Evolutionary conservation across 495 filamentous ascomycete species (phyloP).

Genomic region (Amorphotheca resinae): DNA sequence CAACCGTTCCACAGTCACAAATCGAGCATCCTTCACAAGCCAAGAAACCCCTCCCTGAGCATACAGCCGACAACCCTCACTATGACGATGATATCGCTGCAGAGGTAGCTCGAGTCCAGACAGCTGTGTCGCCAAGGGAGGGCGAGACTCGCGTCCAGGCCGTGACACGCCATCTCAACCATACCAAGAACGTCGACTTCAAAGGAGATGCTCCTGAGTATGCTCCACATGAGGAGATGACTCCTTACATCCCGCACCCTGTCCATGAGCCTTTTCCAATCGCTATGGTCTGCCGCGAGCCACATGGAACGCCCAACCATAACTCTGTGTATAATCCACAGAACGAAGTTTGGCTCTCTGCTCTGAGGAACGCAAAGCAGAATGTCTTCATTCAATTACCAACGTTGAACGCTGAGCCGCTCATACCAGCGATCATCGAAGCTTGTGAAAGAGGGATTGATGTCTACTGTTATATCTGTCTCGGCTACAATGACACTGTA

Average conservation of each 20-base stretch:
- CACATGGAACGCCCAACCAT: slow-evolving; percentile 51
- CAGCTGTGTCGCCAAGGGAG: slow-evolving; percentile 31
- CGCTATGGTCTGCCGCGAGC: slow-evolving; percentile 54
- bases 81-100: slow-evolving; percentile 47
- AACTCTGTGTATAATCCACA: slow-evolving; percentile 50
- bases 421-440: slow-evolving; percentile 46
- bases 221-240: slow-evolving; percentile 40
- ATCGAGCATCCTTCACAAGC: slow-evolving; percentile 19
- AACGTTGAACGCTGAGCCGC: slow-evolving; percentile 58
- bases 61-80: slow-evolving; percentile 43
- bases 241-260: slow-evolving; percentile 46
- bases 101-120: slow-evolving; percentile 49
- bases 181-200: slow-evolving; percentile 40
- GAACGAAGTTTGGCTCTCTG: slow-evolving; percentile 58
- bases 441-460: slow-evolving; percentile 54
- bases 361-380: slow-evolving; percentile 46
- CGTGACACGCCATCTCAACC: slow-evolving; percentile 51
- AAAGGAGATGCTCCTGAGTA: slow-evolving; percentile 40
- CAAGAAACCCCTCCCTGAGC: slow-evolving; percentile 34
- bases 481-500: slow-evolving; percentile 65
- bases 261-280: slow-evolving; percentile 50
- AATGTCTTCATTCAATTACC: slow-evolving; percentile 64
- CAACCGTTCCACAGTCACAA: slow-evolving; percentile 17
- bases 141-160: slow-evolving; percentile 42
- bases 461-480: slow-evolving; percentile 56